A percentile compares a stretch with the other conserved stretches of the same genome.
phyloP scores from a whole-genome alignment of 1,284 basidiomycete genomes.

The Filobasidium uniguttulatum region DNA sequence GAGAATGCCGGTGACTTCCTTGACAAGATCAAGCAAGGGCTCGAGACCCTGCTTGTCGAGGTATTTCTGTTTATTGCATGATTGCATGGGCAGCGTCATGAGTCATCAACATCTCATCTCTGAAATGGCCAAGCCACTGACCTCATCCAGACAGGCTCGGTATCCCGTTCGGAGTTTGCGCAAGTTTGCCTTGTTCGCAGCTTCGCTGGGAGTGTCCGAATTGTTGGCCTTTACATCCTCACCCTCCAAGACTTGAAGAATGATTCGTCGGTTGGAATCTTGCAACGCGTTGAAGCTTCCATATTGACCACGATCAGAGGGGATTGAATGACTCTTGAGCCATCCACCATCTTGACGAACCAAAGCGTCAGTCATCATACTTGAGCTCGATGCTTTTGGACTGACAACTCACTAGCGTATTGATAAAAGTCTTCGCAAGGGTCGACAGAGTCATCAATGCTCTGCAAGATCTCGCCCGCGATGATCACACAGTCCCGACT shows the following conservation, averaged over 20 bases:
- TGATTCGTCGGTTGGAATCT: slow-evolving; percentile 35
- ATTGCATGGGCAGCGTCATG: background rate
- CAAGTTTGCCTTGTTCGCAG: slow-evolving; percentile 52
- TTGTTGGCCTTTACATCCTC: slow-evolving; percentile 9
- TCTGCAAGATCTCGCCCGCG: slow-evolving; percentile 65
- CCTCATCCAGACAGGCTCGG: slow-evolving; percentile 66
- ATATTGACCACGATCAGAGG: slow-evolving; percentile 62
- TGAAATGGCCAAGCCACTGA: slow-evolving; percentile 13
- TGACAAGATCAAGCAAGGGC: slow-evolving; percentile 38
- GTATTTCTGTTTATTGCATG: slow-evolving; percentile 20
- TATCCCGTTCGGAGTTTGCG: slow-evolving; percentile 70
- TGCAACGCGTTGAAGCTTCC: slow-evolving; percentile 37
- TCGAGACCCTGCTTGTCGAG: slow-evolving; percentile 38
- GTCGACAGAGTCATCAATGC: slow-evolving; percentile 67
- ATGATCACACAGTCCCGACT: slow-evolving; percentile 69
- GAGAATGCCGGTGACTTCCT: slow-evolving; percentile 31
- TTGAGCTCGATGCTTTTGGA: background rate
- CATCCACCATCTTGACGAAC: slow-evolving; percentile 56
- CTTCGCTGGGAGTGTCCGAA: slow-evolving; percentile 8
- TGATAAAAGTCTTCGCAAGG: slow-evolving; percentile 94
- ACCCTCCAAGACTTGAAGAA: slow-evolving; percentile 36
- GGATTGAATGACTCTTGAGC: slow-evolving; percentile 63
- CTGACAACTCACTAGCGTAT: slow-evolving; percentile 56
- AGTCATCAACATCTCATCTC: background rate
- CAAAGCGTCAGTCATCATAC: background rate